Base-by-base conservation (phyloP, 345 rosid genomes). In the Eutrema yunnanense region DNA sequence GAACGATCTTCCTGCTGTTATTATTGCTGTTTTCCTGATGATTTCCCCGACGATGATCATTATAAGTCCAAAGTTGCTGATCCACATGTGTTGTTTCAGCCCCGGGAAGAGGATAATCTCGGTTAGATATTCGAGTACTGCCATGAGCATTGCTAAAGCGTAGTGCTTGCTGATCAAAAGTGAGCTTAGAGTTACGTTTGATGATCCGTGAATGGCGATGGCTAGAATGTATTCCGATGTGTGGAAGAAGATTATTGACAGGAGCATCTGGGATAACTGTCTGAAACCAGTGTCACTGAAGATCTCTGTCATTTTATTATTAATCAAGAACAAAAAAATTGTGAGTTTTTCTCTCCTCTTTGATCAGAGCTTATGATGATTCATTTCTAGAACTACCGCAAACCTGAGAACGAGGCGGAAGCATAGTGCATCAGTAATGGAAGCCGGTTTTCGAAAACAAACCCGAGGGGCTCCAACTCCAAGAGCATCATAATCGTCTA, bases 1-100 rank as follows among this genome's bases (percentile, higher is more conserved):
- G 79, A 87, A 89, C 26, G 88, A 71, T 13, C 46, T 74, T 8
- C 90, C 86, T 2, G 92, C 96, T n/a, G 87, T 89, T 57, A 84
- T 67, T 57, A 87, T 78, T 0, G 87, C 90, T 69, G 77, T 22
- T 62, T 84, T 89, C 62, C 87, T 57, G 43, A 86, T 81, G 50
- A 78, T 42, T 75, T 89, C 88, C 10, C 92, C 92, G 1, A 68
- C 13, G 14, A 81, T 9, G 46, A 89, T 82, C 80, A 79, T 53
- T 8, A 62, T 64, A 60, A 89, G 87, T n/a, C 92, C 95, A 3
- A 72, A 14, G 62, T 83, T 78, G 82, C 87, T 85, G 26, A 87
- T 8, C 90, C 86, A 82, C 88, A 79, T 57, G 65, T 58, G 58
- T 70, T 83, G 78, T 77, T 89, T 89, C 75, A 84, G 8, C 10